phyloP scores from a whole-genome alignment of 352 stramenopile genomes.

The Globisporangium perplexum region DNA sequence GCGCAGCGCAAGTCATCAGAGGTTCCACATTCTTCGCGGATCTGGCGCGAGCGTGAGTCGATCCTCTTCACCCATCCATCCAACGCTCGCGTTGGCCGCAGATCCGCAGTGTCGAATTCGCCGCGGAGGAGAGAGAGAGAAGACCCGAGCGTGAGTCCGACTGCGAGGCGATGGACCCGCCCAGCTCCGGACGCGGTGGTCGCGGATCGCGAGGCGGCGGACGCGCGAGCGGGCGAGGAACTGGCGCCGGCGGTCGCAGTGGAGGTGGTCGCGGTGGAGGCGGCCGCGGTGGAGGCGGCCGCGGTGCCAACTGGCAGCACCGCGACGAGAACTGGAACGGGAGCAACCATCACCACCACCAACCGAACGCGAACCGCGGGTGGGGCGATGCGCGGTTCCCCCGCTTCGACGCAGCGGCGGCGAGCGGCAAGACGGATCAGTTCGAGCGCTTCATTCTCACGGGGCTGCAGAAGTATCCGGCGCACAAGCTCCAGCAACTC shows the following conservation, averaged over 20 bases:
- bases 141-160: neutral
- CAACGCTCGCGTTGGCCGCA: neutral
- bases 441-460: slow-evolving; percentile 37
- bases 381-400: neutral
- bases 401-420: neutral
- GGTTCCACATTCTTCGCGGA: neutral
- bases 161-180: slow-evolving; percentile 5
- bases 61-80: neutral
- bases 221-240: neutral
- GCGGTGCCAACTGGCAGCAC: slow-evolving; percentile 2
- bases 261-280: neutral
- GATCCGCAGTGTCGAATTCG: slow-evolving; percentile 2
- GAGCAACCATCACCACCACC: slow-evolving; percentile 3
- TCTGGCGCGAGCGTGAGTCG: neutral
- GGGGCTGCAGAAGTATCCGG: slow-evolving; percentile 31
- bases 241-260: neutral
- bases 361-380: neutral
- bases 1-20: too few species aligned
- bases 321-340: neutral
- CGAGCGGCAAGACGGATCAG: slow-evolving; percentile 2
- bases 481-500: slow-evolving; percentile 28
- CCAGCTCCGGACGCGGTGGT: neutral
- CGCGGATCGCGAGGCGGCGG: neutral
- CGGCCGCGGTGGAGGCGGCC: neutral
- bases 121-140: neutral